Conservation (phyloP, 164 flowering plant genomes). For the Piper longum region DNA sequence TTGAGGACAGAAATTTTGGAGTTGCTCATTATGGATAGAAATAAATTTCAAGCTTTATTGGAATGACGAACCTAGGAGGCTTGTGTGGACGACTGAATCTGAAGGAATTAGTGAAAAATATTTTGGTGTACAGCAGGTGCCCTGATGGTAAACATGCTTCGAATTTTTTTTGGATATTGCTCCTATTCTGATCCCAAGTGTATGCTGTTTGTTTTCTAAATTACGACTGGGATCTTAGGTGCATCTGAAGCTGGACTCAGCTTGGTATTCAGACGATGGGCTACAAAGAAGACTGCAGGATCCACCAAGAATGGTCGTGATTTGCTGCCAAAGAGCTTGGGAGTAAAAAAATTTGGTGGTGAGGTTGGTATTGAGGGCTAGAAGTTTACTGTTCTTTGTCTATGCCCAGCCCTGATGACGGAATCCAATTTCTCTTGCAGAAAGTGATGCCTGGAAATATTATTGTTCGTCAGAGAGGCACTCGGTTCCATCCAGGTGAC, state of each 20-base stretch:
- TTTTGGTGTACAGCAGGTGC: neutral
- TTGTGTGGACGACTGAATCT: neutral
- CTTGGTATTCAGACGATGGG: conserved; percentile 79
- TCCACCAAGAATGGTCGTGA: conserved; percentile 95
- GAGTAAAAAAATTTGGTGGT: conserved; percentile 95
- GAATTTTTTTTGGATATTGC: neutral
- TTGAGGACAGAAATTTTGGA: too few species aligned
- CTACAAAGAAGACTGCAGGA: conserved; percentile 87
- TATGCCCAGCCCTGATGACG: neutral
- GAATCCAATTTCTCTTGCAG: conserved; percentile 23
- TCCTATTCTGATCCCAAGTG: neutral
- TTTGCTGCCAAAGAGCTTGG: conserved; percentile 78
- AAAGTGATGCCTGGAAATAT: conserved; percentile 91
- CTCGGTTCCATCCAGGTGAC: conserved; percentile 89
- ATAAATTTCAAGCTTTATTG: neutral
- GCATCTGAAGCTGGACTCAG: conserved; percentile 51
- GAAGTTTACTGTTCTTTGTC: neutral
- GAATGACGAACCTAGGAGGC: neutral
- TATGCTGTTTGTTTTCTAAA: neutral
- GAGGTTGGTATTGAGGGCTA: conserved; percentile 33
- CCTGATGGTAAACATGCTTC: neutral
- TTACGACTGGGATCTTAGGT: conserved; percentile 17
- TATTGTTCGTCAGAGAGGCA: conserved; percentile 84
- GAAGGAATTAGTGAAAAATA: conserved; percentile 1
- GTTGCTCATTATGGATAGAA: too few species aligned